A percentile compares a stretch with the other conserved stretches of the same genome.
phyloP scores from a whole-genome alignment of 768 basidiomycete species.

The Tulasnella sp. region DNA sequence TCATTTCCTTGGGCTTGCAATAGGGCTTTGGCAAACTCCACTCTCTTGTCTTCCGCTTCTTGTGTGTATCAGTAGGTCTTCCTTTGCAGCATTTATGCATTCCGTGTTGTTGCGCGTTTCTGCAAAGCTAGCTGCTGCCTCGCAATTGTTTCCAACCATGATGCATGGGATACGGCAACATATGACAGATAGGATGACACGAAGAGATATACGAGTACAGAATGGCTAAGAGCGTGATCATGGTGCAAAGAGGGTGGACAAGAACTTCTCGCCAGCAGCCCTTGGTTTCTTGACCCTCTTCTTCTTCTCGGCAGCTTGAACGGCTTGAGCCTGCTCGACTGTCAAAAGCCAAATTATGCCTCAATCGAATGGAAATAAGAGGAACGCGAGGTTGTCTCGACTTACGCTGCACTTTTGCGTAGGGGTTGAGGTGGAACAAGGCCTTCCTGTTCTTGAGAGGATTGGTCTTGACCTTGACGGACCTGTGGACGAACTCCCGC shows the following conservation, averaged over 20 bases:
- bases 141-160: background rate
- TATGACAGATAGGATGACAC: background rate
- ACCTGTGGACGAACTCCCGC: constrained; percentile 53
- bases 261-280: constrained; percentile 76
- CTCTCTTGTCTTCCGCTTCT: background rate
- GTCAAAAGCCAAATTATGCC: constrained; percentile 9
- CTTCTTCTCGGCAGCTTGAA: constrained; percentile 53
- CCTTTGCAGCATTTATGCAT: background rate
- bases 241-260: constrained; percentile 78
- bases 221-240: constrained; percentile 42
- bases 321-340: constrained; percentile 68
- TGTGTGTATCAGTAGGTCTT: background rate
- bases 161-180: background rate
- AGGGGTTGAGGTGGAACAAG: constrained; percentile 97
- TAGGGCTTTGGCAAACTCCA: background rate
- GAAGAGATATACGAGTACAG: background rate
- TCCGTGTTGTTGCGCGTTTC: background rate
- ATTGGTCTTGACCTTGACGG: constrained; percentile 90
- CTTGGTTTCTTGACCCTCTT: constrained; percentile 62
- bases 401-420: constrained; percentile 88
- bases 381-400: constrained; percentile 52
- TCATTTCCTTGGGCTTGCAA: background rate
- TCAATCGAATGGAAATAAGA: background rate
- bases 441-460: constrained; percentile 89
- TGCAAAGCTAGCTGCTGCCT: background rate